phyloP scores from a whole-genome alignment of 805 yeast species.

The Sugiyamaella marilandica region DNA sequence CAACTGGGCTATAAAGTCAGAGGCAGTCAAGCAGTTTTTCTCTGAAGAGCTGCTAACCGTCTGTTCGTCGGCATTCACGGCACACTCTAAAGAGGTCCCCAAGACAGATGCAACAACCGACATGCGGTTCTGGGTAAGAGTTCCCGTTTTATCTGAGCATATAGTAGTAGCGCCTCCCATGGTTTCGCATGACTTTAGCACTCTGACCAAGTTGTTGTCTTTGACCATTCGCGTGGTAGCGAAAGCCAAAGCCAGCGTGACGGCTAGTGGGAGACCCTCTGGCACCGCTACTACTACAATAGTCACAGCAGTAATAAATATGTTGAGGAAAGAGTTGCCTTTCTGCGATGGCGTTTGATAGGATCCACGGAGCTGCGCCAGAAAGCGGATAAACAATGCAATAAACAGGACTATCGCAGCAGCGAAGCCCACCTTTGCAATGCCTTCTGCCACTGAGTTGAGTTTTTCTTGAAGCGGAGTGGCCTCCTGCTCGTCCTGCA shows the following conservation, averaged over 20 bases:
- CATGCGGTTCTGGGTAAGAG: constrained; percentile 92
- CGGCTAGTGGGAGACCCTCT: constrained; percentile 97
- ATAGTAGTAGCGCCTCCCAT: constrained; percentile 98
- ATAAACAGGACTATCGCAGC: constrained; percentile 80
- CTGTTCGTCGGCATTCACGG: constrained; percentile 37
- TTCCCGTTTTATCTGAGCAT: constrained; percentile 97
- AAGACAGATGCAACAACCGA: constrained; percentile 74
- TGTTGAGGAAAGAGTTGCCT: constrained; percentile 78
- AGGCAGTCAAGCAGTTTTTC: neutral
- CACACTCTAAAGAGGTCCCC: constrained; percentile 48
- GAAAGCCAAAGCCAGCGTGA: constrained; percentile 91
- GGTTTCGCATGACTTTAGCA: constrained; percentile 89
- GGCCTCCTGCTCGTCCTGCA: constrained; percentile 68
- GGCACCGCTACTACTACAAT: constrained; percentile 98
- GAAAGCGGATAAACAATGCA: constrained; percentile 71
- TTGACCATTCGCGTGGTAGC: constrained; percentile 98
- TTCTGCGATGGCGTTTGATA: constrained; percentile 58
- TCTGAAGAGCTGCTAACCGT: neutral
- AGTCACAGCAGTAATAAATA: constrained; percentile 86
- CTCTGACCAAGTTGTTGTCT: constrained; percentile 94
- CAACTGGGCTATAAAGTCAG: constrained; percentile 10
- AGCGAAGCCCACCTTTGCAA: constrained; percentile 87
- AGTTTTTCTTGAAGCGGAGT: constrained; percentile 88
- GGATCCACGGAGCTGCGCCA: constrained; percentile 52
- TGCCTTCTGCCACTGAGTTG: constrained; percentile 80